Percentiles rank a stretch among this genome's conserved stretches.
phyloP scores from a whole-genome alignment of 306 rosid genomes.

The Oemleria cerasiformis region DNA sequence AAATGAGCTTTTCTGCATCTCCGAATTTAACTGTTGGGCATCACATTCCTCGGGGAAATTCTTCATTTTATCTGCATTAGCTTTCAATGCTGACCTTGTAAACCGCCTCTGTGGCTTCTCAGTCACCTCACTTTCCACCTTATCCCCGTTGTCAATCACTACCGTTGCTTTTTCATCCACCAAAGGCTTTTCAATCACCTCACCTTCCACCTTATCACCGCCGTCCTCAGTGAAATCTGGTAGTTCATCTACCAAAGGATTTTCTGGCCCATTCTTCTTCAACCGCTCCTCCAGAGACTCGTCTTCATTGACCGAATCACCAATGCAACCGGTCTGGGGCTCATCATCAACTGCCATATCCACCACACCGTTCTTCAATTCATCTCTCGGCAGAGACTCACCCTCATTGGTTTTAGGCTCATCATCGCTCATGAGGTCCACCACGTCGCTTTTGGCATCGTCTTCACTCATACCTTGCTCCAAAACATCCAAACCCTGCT shows the following conservation, averaged over 20 bases:
- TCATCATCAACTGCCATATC: slow-evolving; percentile 18
- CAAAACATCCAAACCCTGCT: slow-evolving; percentile 14
- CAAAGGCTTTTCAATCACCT: slow-evolving; percentile 23
- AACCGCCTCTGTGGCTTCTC: slow-evolving; percentile 48
- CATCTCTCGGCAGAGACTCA: slow-evolving; percentile 23
- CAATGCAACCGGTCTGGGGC: slow-evolving; percentile 13
- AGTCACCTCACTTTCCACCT: neutral
- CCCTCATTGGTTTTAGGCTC: slow-evolving; percentile 44
- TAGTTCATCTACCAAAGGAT: neutral
- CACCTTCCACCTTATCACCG: slow-evolving; percentile 1
- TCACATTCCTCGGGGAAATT: neutral
- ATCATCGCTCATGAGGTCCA: slow-evolving; percentile 63
- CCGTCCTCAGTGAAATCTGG: neutral
- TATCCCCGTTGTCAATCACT: neutral
- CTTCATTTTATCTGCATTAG: slow-evolving; percentile 28
- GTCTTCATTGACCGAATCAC: neutral
- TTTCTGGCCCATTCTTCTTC: neutral
- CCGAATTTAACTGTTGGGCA: neutral
- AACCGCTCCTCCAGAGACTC: neutral
- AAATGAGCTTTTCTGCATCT: neutral
- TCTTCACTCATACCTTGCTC: slow-evolving; percentile 49
- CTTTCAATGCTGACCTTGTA: slow-evolving; percentile 64
- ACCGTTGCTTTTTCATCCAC: neutral
- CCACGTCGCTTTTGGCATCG: slow-evolving; percentile 75
- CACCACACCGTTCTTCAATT: slow-evolving; percentile 14